Percentiles rank a stretch among this genome's conserved stretches.
Conservation (phyloP, 148 eudicot species). For the Rheum nobile region DNA sequence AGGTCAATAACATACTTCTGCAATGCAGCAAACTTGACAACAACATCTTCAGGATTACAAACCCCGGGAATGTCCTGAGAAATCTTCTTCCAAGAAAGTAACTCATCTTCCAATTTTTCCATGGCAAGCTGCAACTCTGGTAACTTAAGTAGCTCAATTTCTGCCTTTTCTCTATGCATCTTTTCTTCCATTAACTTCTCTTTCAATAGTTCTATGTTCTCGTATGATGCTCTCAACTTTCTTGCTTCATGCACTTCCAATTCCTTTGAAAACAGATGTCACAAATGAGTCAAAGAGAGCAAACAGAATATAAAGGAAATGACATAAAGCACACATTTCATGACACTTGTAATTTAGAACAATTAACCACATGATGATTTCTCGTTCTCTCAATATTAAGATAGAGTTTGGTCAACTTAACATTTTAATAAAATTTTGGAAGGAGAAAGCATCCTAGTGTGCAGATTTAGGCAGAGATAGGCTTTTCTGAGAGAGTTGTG, state of each 20-base stretch:
- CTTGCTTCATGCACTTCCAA: constrained; percentile 82
- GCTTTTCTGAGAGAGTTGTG: neutral
- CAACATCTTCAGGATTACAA: constrained; percentile 61
- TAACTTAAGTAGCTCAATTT: constrained; percentile 51
- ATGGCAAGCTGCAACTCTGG: constrained; percentile 46
- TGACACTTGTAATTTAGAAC: neutral
- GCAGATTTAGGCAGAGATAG: neutral
- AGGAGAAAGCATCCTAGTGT: neutral
- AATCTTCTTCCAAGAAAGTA: constrained; percentile 63
- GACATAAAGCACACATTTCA: neutral
- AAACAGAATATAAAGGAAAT: neutral
- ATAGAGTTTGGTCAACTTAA: neutral
- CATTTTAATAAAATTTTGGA: neutral
- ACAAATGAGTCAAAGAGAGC: neutral
- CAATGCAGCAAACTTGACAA: constrained; percentile 58
- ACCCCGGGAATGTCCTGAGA: constrained; percentile 67
- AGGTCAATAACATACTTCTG: constrained; percentile 53
- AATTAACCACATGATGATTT: neutral
- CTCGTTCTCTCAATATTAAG: neutral
- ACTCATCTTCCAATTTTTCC: constrained; percentile 61
- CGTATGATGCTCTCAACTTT: constrained; percentile 63
- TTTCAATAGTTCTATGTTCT: constrained; percentile 61
- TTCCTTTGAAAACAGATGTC: constrained; percentile 34
- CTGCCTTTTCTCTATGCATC: constrained; percentile 64
- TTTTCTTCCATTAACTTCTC: constrained; percentile 81